These are phyloP conservation scores for Penicillium sumatraense DNA, from an alignment of 2,329 filamentous ascomycete genomes.

Conservation along the genomic window DNA sequence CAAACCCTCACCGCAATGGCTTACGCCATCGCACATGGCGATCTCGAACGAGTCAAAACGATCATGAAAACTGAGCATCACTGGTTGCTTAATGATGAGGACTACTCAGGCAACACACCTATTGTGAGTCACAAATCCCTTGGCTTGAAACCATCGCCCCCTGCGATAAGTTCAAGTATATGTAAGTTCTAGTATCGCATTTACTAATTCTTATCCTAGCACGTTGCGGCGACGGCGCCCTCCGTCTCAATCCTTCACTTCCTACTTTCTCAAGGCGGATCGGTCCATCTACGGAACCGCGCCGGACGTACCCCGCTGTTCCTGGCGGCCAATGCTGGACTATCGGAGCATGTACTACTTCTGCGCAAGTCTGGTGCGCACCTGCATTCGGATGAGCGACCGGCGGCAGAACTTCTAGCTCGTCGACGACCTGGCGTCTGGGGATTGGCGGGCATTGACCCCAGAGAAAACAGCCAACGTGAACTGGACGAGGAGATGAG, in stretches of 20 bases:
- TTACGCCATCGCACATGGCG: conserved; percentile 76
- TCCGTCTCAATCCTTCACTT: conserved; percentile 60
- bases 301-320: conserved; percentile 63
- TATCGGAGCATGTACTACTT: conserved; percentile 58
- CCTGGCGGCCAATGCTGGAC: conserved; percentile 61
- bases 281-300: conserved; percentile 64
- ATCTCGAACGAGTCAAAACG: conserved; percentile 67
- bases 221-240: conserved; percentile 62
- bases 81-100: conserved; percentile 72
- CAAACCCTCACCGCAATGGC: conserved; percentile 76
- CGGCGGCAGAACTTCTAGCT: conserved; percentile 56
- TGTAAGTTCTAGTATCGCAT: too few relatives aligned
- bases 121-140: conserved; percentile 36
- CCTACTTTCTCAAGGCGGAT: conserved; percentile 61
- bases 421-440: conserved; percentile 48
- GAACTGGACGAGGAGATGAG: conserved; percentile 29
- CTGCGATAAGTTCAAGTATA: too few relatives aligned
- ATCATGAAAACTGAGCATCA: conserved; percentile 70
- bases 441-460: conserved; percentile 48
- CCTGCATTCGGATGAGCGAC: conserved; percentile 61
- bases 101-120: conserved; percentile 80
- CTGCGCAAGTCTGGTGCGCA: conserved; percentile 63
- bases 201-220: conserved; percentile 35
- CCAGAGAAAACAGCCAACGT: conserved; percentile 27
- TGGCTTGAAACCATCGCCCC: background rate